Evolutionary conservation across 2,329 filamentous ascomycete genomes (phyloP), one percentile per base, ranked within the genome.

Genomic region (Neofusicoccum laricinum): DNA sequence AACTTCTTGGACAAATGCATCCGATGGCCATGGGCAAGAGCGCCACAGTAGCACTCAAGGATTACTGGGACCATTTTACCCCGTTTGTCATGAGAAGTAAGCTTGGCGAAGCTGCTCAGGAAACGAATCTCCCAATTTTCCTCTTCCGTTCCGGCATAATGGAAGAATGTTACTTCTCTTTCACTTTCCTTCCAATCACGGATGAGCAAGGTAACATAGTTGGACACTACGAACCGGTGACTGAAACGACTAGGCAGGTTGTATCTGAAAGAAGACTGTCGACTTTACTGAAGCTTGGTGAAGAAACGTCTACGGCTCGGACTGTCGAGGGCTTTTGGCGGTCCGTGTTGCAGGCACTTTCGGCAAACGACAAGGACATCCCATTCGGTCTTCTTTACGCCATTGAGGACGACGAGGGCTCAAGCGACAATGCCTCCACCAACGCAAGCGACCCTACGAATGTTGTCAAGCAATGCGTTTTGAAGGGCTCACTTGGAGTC

Each of bases 91-190:
- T 70, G 14, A 66, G 68, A 19, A 71, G 72, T 46, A 69, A 72
- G 7, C 34, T 64, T 0, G 72, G 71, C 3, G 63, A 69, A 30
- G 67, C 69, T 1, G 45, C 73, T 1, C 64, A 63, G n/a, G 68
- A 74, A 72, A 86, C 91, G 65, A 90, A 93, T 69, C 88, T 93
- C 67, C 85, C 85, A 48, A 80, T 93, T 0, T 92, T 92, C 70
- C 82, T 94, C 11, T 79, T 83, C 32, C 85, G 90, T 12, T 84
- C 88, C 66, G 85, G 86, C 1, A 90, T 85, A 65, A 75, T 91
- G 1, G 90, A 95, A 74, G 91, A 94, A 71, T 87, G 89, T 0
- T 93, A 90, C 71, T 93, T 92, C 75, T 90, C 88, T 12, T 93
- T 90, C 87, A 89, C 87, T 2, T 86, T 93, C 38, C 87, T 93